A percentile compares a stretch with the other conserved stretches of the same genome.
Conservation (phyloP, 2,329 filamentous ascomycete genomes). For the Talaromyces sp. region DNA sequence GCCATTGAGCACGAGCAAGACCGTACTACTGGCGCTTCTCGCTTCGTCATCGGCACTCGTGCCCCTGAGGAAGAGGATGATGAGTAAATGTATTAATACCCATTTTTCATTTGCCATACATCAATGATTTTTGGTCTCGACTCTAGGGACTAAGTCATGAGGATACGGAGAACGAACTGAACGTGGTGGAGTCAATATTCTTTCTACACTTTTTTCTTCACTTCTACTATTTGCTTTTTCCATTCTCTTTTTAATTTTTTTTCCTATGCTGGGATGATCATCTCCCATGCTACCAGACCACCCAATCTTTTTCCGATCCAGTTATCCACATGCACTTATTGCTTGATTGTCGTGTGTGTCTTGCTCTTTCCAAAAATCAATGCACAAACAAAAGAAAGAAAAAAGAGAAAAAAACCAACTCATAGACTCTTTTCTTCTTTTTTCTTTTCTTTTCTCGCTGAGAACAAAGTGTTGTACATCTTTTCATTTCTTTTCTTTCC, state of each 20-base stretch:
- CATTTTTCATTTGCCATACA: slow-evolving; percentile 13
- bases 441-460: slow-evolving; percentile 15
- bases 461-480: slow-evolving; percentile 19
- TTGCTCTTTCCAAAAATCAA: slow-evolving; percentile 4
- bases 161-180: slow-evolving; percentile 8
- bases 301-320: not conserved
- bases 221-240: not conserved
- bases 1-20: slow-evolving; percentile 51
- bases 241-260: not conserved
- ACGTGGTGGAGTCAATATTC: slow-evolving; percentile 13
- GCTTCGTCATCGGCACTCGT: slow-evolving; percentile 43
- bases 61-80: slow-evolving; percentile 45
- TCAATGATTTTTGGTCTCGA: slow-evolving; percentile 12
- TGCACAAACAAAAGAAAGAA: slow-evolving; percentile 12
- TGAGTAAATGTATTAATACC: slow-evolving; percentile 31
- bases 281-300: not conserved
- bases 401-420: not conserved
- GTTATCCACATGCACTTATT: not conserved
- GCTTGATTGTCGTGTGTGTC: slow-evolving; percentile 11
- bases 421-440: slow-evolving; percentile 11
- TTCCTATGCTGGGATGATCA: slow-evolving; percentile 2
- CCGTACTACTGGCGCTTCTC: slow-evolving; percentile 42
- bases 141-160: slow-evolving; percentile 11
- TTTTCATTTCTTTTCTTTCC: slow-evolving; percentile 3
- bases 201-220: not conserved